A percentile compares a stretch with the other conserved stretches of the same genome.
Evolutionary conservation across 805 yeast genomes (phyloP).

Genomic region (Ogataea corticis): DNA sequence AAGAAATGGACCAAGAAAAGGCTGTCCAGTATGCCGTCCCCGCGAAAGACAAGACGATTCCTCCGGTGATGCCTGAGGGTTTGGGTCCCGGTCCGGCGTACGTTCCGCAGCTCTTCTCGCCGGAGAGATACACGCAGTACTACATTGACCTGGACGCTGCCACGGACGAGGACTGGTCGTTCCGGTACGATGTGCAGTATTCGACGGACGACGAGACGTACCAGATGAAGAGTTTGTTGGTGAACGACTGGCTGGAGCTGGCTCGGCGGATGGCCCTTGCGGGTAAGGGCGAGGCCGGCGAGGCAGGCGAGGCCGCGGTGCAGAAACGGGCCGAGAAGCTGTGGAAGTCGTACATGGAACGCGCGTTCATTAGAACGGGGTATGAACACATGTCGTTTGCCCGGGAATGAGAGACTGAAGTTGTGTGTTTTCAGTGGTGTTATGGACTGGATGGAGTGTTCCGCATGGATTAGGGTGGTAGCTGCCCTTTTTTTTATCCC

Average conservation of each 20-base stretch:
- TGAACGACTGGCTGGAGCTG: conserved; percentile 59
- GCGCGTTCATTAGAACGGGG: conserved; percentile 65
- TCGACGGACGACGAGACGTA: conserved; percentile 63
- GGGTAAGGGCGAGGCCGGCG: conserved; percentile 25
- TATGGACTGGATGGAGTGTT: too few relatives aligned
- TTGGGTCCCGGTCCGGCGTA: conserved; percentile 75
- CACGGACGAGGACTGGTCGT: conserved; percentile 40
- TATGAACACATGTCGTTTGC: conserved; percentile 51
- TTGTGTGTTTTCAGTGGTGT: too few relatives aligned
- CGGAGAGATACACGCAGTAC: conserved; percentile 71
- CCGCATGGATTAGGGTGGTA: too few relatives aligned
- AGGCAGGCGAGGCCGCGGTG: conserved; percentile 4
- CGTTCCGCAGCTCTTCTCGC: conserved; percentile 68
- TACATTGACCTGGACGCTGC: conserved; percentile 60
- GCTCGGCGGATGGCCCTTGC: conserved; percentile 50
- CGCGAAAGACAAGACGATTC: conserved; percentile 59
- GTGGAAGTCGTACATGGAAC: conserved; percentile 58
- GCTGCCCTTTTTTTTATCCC: too few relatives aligned
- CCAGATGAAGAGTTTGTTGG: conserved; percentile 54
- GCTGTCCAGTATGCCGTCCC: conserved; percentile 10
- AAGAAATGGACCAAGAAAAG: conserved; percentile 8
- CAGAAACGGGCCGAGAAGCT: conserved; percentile 33
- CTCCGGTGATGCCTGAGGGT: conserved; percentile 53
- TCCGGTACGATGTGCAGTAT: conserved; percentile 66
- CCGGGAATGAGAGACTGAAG: too few relatives aligned